phyloP scores from a whole-genome alignment of 2,329 filamentous ascomycete genomes.

The Colletotrichum sp. region DNA sequence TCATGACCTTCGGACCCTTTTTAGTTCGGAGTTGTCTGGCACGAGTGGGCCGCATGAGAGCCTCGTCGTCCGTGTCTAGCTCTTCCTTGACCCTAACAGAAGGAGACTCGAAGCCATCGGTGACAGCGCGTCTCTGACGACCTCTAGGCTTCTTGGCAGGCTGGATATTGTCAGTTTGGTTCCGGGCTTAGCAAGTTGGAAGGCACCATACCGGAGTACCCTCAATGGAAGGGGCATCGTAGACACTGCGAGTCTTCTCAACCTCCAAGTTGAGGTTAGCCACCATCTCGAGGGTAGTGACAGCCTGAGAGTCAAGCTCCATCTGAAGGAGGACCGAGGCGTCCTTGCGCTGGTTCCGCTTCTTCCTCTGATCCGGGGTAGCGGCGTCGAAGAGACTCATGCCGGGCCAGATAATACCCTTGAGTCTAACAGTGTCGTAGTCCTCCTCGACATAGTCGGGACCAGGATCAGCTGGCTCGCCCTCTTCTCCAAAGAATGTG shows the following conservation, averaged over 20 bases:
- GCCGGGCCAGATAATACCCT: constrained; percentile 76
- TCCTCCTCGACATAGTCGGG: neutral
- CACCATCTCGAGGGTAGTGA: constrained; percentile 69
- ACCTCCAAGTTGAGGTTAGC: constrained; percentile 59
- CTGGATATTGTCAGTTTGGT: neutral
- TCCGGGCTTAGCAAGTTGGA: neutral
- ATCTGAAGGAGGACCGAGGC: constrained; percentile 73
- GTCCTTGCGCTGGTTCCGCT: constrained; percentile 80
- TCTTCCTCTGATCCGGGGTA: constrained; percentile 73
- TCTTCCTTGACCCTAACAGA: constrained; percentile 4
- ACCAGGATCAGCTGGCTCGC: neutral
- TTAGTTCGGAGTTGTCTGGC: neutral
- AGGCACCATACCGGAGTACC: constrained; percentile 50
- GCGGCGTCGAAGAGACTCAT: constrained; percentile 86
- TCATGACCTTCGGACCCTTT: neutral
- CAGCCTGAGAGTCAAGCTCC: constrained; percentile 65
- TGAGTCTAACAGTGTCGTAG: constrained; percentile 44
- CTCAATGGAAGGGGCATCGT: constrained; percentile 61
- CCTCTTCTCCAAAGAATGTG: neutral
- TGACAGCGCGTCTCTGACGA: neutral
- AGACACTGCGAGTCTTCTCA: constrained; percentile 61
- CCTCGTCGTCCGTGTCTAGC: neutral
- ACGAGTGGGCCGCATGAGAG: neutral
- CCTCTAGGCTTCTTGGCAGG: neutral
- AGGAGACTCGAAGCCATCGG: neutral